These are phyloP conservation scores for Cercospora sp. DNA, from an alignment of 2,329 filamentous ascomycete species.

Conservation along the genomic window DNA sequence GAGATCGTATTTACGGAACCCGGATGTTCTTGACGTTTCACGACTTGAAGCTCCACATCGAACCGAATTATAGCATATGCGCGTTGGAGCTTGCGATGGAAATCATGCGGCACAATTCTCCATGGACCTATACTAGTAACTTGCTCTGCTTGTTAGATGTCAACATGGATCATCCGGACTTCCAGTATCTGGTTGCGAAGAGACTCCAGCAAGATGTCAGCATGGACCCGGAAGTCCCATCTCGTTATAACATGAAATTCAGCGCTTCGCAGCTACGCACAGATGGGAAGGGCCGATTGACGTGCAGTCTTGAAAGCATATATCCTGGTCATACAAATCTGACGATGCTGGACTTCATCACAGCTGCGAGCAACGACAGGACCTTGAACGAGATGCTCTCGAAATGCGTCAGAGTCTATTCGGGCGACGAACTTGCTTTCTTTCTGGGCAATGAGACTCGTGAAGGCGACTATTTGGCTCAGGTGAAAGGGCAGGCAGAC, in stretches of 20 bases:
- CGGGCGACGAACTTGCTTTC: not conserved
- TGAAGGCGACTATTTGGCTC: not conserved
- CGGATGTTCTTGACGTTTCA: rapidly evolving
- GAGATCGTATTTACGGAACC: not conserved
- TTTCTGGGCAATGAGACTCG: not conserved
- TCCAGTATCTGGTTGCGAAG: too few relatives aligned
- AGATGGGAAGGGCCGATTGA: too few relatives aligned
- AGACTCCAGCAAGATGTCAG: too few relatives aligned
- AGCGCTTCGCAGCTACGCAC: too few relatives aligned
- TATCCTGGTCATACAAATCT: not conserved
- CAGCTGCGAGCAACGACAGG: not conserved
- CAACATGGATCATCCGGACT: too few relatives aligned
- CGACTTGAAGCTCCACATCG: not conserved
- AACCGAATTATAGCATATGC: not conserved
- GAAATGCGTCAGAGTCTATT: not conserved
- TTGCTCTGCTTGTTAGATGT: too few relatives aligned
- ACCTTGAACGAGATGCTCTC: not conserved
- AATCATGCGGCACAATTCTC: not conserved
- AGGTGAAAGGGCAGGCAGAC: not conserved
- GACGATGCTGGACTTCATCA: not conserved
- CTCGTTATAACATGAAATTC: too few relatives aligned
- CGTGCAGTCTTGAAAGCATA: too few relatives aligned
- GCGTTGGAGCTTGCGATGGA: not conserved
- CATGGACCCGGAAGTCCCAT: too few relatives aligned
- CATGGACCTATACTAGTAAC: not conserved